Percentiles rank a stretch among this genome's conserved stretches.
Evolutionary conservation across 2,329 filamentous ascomycete genomes (phyloP).

Genomic region (Cytospora paraplurivora): DNA sequence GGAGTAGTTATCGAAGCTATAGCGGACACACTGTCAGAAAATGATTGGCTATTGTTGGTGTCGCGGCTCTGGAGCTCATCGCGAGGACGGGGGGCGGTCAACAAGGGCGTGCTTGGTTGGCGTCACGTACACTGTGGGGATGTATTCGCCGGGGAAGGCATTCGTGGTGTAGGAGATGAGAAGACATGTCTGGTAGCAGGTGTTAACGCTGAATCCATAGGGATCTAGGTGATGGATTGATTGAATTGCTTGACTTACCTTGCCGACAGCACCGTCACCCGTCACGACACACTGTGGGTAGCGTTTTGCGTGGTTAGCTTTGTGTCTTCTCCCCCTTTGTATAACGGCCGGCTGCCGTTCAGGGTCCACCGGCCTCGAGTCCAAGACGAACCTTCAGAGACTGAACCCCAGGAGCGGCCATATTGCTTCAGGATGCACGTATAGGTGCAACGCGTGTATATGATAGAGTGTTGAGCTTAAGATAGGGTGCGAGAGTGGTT

Average conservation of each 20-base stretch:
- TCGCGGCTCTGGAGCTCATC: constrained; percentile 24
- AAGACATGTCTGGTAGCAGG: constrained; percentile 77
- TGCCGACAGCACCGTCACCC: constrained; percentile 98
- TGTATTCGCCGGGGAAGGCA: constrained; percentile 99
- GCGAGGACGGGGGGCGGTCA: constrained; percentile 15
- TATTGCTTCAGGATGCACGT: constrained; percentile 51
- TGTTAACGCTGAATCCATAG: constrained; percentile 33
- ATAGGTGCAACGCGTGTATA: constrained; percentile 6
- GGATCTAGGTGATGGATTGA: constrained; percentile 13
- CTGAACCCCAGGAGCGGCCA: constrained; percentile 83
- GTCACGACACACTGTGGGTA: constrained; percentile 86
- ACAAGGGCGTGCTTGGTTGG: constrained; percentile 16
- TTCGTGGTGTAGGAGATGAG: constrained; percentile 99
- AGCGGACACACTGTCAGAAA: constrained; percentile 32
- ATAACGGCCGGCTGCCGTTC: not conserved
- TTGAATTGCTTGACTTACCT: constrained; percentile 60
- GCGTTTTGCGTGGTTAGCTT: constrained; percentile 40
- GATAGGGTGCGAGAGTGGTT: constrained; percentile 12
- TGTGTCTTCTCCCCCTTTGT: constrained; percentile 15
- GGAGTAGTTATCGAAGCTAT: constrained; percentile 97
- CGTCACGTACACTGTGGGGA: constrained; percentile 79
- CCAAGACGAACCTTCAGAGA: constrained; percentile 75
- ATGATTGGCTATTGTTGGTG: constrained; percentile 4
- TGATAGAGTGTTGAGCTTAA: constrained; percentile 21
- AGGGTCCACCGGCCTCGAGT: constrained; percentile 1